Conservation (phyloP, 208 protist genomes). For the Leishmania gerbilli region DNA sequence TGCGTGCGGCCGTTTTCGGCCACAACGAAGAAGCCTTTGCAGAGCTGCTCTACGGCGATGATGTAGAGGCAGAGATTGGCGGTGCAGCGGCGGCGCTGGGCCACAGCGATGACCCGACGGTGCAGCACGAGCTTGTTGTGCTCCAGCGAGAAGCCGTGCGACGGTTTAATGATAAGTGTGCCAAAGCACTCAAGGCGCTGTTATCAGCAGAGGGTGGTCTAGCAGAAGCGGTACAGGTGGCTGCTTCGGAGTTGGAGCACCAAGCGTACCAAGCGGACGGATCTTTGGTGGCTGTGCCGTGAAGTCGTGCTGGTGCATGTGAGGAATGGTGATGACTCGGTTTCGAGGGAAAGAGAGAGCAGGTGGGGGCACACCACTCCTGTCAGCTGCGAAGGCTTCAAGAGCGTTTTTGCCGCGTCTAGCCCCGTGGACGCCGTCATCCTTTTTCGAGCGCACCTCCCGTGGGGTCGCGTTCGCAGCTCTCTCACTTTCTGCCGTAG, state of each 20-base stretch:
- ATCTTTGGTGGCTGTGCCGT: neutral
- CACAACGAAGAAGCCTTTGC: constrained; percentile 79
- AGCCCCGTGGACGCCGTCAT: neutral
- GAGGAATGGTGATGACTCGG: neutral
- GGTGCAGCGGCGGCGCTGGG: constrained; percentile 27
- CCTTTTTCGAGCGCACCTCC: neutral
- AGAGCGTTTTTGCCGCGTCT: neutral
- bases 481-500: neutral
- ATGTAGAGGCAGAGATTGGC: constrained; percentile 46
- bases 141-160: constrained; percentile 35
- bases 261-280: constrained; percentile 10
- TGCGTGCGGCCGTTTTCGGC: constrained; percentile 67
- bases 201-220: constrained; percentile 23
- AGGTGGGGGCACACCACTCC: neutral
- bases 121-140: constrained; percentile 34
- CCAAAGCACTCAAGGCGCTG: constrained; percentile 28
- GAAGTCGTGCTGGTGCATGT: neutral
- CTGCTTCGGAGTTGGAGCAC: constrained; percentile 30
- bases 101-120: constrained; percentile 31
- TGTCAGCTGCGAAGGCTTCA: neutral
- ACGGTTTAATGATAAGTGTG: constrained; percentile 51
- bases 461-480: neutral
- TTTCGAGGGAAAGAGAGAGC: neutral
- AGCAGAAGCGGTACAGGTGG: constrained; percentile 36
- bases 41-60: constrained; percentile 85